Evolutionary conservation across 345 rosid genomes (phyloP).

Genomic region (Ailanthus altissimus): DNA sequence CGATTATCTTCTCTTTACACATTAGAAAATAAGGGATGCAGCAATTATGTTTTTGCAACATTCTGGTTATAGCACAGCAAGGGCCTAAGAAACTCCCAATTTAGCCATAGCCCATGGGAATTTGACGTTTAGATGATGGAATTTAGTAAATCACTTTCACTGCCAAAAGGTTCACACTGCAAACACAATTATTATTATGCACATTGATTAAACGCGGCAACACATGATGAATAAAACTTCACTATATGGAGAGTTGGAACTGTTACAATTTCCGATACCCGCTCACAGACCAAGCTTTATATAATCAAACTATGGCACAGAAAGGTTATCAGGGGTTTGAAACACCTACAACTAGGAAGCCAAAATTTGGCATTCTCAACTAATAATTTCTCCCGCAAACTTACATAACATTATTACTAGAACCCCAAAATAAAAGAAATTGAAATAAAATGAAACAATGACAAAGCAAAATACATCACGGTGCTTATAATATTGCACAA

Average conservation of each 20-base stretch:
- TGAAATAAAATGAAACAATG: conserved; percentile 7
- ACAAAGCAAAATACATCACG: conserved; percentile 15
- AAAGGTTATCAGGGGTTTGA: conserved; percentile 1
- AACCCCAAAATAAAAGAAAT: conserved; percentile 12
- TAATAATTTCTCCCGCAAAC: conserved; percentile 21
- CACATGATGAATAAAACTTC: background rate
- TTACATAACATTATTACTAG: background rate
- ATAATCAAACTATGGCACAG: conserved; percentile 1
- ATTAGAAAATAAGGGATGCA: no score
- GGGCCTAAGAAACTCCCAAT: no score
- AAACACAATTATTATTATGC: background rate
- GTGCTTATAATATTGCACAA: conserved; percentile 8
- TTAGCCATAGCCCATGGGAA: no score
- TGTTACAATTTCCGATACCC: background rate
- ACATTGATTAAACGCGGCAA: background rate
- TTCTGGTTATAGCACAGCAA: no score
- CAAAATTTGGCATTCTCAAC: conserved; percentile 26
- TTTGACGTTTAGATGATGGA: no score
- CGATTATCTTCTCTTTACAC: background rate
- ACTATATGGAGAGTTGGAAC: background rate
- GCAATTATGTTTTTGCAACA: no score
- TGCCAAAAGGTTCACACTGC: no score
- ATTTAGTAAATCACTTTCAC: no score
- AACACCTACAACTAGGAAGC: conserved; percentile 17
- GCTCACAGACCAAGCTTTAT: background rate